phyloP scores from a whole-genome alignment of 768 basidiomycete genomes.

The Pleurotus tuber-regium region DNA sequence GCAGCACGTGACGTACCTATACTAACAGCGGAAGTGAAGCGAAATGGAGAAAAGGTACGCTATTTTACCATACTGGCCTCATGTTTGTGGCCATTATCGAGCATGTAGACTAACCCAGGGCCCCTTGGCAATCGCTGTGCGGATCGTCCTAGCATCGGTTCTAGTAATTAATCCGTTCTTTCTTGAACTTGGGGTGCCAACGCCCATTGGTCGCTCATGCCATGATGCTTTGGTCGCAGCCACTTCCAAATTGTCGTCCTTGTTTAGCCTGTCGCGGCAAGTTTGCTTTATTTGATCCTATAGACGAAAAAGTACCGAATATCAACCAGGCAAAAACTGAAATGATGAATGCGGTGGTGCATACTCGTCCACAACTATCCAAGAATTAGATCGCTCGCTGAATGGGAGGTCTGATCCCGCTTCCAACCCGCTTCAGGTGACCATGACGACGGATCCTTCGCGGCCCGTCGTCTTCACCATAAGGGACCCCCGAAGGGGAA shows the following conservation, averaged over 20 bases:
- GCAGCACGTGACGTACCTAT: too few species aligned
- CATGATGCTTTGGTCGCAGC: slow-evolving; percentile 38
- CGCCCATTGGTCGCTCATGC: slow-evolving; percentile 26
- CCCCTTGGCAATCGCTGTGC: not conserved
- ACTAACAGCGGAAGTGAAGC: too few species aligned
- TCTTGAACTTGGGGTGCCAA: too few species aligned
- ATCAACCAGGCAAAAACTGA: slow-evolving; percentile 32
- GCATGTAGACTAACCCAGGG: too few species aligned
- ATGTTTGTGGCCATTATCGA: too few species aligned
- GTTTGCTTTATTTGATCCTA: slow-evolving; percentile 30
- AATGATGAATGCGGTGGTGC: slow-evolving; percentile 48
- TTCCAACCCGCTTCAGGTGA: slow-evolving; percentile 11
- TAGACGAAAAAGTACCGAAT: slow-evolving; percentile 15
- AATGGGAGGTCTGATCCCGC: not conserved
- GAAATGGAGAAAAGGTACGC: too few species aligned
- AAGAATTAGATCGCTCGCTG: not conserved
- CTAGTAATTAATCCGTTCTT: too few species aligned
- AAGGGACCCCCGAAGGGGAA: slow-evolving; percentile 39
- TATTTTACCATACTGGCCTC: too few species aligned
- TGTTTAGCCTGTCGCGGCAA: slow-evolving; percentile 23
- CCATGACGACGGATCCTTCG: too few species aligned
- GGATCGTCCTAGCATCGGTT: too few species aligned
- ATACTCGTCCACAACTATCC: slow-evolving; percentile 21
- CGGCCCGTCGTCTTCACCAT: slow-evolving; percentile 10
- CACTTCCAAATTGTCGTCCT: slow-evolving; percentile 29